Evolutionary conservation across 768 basidiomycete genomes (phyloP).

Genomic region (Agaricus subrufescens): DNA sequence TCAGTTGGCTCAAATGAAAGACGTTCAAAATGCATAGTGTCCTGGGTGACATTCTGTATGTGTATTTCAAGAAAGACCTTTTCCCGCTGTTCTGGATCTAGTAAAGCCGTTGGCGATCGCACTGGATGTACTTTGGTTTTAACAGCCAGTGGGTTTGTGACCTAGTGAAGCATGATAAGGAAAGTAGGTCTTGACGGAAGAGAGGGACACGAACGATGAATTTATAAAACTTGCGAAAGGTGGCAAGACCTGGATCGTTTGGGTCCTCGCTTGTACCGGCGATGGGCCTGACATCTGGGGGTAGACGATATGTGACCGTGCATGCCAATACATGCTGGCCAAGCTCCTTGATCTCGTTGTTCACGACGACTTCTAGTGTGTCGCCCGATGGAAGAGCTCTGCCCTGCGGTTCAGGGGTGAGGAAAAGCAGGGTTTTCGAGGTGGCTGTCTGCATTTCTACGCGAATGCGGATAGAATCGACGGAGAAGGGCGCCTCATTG

Average conservation of each 20-base stretch:
- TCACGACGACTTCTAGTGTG: conserved; percentile 62
- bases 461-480: conserved; percentile 60
- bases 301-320: conserved; percentile 77
- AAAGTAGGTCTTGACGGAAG: not conserved
- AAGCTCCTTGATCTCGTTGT: conserved; percentile 91
- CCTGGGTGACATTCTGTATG: conserved; percentile 81
- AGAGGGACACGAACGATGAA: conserved; percentile 60
- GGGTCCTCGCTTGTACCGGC: conserved; percentile 45
- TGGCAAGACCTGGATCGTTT: conserved; percentile 54
- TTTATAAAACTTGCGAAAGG: conserved; percentile 88
- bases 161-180: conserved; percentile 39
- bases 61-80: conserved; percentile 91
- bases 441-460: conserved; percentile 86
- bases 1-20: conserved; percentile 75
- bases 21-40: conserved; percentile 74
- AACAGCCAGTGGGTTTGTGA: conserved; percentile 91
- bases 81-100: conserved; percentile 62
- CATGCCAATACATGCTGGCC: conserved; percentile 89
- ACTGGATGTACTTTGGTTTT: conserved; percentile 90
- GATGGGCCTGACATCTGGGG: conserved; percentile 47
- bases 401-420: conserved; percentile 49
- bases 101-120: conserved; percentile 64
- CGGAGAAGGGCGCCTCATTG: conserved; percentile 62
- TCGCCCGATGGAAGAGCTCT: conserved; percentile 48
- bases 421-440: conserved; percentile 57